A percentile compares a stretch with the other conserved stretches of the same genome.
These are phyloP conservation scores for Colletotrichum orchidophilum DNA, from an alignment of 2,329 filamentous ascomycete genomes.

Conservation along the genomic window DNA sequence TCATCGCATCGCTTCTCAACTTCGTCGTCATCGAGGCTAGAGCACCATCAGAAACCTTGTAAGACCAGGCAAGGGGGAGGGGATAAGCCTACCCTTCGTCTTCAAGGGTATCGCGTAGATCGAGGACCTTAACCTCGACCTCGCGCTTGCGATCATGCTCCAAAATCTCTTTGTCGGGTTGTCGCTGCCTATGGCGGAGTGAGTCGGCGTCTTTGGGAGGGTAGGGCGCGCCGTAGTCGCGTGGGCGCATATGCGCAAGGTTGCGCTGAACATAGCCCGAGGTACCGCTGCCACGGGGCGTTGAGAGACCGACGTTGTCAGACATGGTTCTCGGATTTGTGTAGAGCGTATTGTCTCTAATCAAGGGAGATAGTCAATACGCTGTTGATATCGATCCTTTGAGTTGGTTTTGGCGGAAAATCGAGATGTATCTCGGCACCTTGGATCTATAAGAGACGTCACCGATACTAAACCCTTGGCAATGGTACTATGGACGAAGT, in stretches of 20 bases:
- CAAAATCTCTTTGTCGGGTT: constrained; percentile 91
- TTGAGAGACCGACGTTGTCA: constrained; percentile 95
- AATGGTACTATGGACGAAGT: constrained; percentile 9
- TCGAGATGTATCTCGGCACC: constrained; percentile 20
- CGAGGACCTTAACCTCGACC: constrained; percentile 93
- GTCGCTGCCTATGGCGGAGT: constrained; percentile 78
- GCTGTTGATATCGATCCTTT: neutral
- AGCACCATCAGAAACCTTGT: neutral
- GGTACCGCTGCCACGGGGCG: constrained; percentile 92
- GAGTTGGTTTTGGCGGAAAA: neutral
- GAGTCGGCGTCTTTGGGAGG: constrained; percentile 71
- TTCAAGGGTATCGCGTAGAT: constrained; percentile 89
- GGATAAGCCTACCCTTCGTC: constrained; percentile 75
- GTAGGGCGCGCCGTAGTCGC: constrained; percentile 83
- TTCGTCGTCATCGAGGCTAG: constrained; percentile 84
- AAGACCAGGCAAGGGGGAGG: neutral
- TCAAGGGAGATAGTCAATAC: neutral
- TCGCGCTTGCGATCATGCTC: constrained; percentile 93
- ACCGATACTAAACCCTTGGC: constrained; percentile 25
- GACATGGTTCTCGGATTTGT: constrained; percentile 71
- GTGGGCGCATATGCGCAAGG: constrained; percentile 85
- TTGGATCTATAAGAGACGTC: constrained; percentile 20
- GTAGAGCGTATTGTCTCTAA: neutral
- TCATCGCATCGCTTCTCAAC: constrained; percentile 74
- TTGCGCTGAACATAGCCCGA: constrained; percentile 98